Evolutionary conservation across 257 asterid genomes (phyloP), one percentile per base, ranked within the genome.

Genomic region (Salvia miltiorrhiza): DNA sequence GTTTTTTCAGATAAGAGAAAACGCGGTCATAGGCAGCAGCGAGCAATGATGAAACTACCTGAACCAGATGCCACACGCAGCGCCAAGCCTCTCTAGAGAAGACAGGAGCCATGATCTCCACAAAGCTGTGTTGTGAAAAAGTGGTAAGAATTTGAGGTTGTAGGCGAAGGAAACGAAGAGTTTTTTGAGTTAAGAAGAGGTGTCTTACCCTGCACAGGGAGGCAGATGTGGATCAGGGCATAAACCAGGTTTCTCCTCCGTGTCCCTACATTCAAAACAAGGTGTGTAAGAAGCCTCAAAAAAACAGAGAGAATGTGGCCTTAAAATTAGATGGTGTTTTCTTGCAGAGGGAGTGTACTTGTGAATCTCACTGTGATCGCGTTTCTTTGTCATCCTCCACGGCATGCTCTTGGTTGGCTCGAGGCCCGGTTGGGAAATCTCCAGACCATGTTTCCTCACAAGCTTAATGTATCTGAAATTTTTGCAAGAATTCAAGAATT

Each of bases 61-160:
- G 98, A 73, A 92, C 90, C 87, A 92, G 62, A 74, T 92, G 83
- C 98, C 97, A 92, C 39, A 87, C 93, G 26, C 98, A 90, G 10
- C 90, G 92, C 98, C 98, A 92, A 58, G 97, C 97, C 3, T 86
- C 86, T 76, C 93, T 84, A 40, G 97, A 92, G 71, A 92, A 90
- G 39, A 92, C 97, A 0, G 97, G 98, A 37, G 98, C 96, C 98
- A 90, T 90, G 70, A 92, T 92, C 79, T 92, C 98, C 48, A 92
- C 90, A 68, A 92, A 92, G 65, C 97, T 92, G 85, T 63, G 41
- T 20, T 53, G 50, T 52, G 4, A 11, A 1, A 5, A 48, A 14
- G 4, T 30, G 4, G 49, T 4, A 49, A 28, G 2, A 73, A 53
- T 9, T 40, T 12, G 20, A 11, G 41, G 10, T n/a, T n/a, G 4